Conservation (phyloP, 2,329 filamentous ascomycete genomes). For the Neonectria hederae region DNA sequence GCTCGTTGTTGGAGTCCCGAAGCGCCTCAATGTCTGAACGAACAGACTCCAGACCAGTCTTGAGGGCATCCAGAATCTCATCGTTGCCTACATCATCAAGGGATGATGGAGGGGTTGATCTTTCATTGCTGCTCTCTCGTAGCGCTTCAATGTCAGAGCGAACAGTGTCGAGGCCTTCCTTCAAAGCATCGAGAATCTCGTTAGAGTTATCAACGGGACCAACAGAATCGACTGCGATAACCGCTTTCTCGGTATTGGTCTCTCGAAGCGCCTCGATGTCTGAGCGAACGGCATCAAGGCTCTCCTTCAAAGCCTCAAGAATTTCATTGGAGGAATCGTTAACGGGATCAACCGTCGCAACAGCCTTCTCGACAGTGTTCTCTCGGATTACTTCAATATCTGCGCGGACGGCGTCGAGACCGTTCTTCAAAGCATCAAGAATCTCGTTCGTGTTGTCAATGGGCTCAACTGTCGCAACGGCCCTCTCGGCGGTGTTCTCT, state of each 20-base stretch:
- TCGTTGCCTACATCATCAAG: conserved; percentile 78
- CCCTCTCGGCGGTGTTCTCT: conserved; percentile 58
- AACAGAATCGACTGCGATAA: conserved; percentile 45
- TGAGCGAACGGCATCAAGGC: conserved; percentile 36
- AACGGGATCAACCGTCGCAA: conserved; percentile 26
- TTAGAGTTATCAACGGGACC: conserved; percentile 66
- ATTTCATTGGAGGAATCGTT: conserved; percentile 80
- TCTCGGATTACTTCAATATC: conserved; percentile 83
- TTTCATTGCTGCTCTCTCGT: conserved; percentile 71
- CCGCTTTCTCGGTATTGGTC: conserved; percentile 65
- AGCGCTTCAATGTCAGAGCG: conserved; percentile 74
- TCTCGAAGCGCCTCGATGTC: conserved; percentile 58
- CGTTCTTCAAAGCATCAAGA: conserved; percentile 84
- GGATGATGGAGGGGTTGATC: conserved; percentile 68
- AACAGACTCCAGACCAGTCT: conserved; percentile 77
- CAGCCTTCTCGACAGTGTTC: conserved; percentile 56
- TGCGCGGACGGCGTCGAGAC: conserved; percentile 75
- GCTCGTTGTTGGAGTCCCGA: conserved; percentile 73
- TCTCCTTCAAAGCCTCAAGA: conserved; percentile 59
- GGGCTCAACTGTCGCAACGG: conserved; percentile 44
- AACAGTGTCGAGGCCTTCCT: conserved; percentile 77
- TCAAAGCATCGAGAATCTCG: conserved; percentile 82
- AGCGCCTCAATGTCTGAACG: conserved; percentile 76
- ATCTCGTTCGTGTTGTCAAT: conserved; percentile 77
- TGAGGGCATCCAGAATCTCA: conserved; percentile 82